Evolutionary conservation across 768 basidiomycete genomes (phyloP).

Genomic region (Paxillus ammoniavirescens): DNA sequence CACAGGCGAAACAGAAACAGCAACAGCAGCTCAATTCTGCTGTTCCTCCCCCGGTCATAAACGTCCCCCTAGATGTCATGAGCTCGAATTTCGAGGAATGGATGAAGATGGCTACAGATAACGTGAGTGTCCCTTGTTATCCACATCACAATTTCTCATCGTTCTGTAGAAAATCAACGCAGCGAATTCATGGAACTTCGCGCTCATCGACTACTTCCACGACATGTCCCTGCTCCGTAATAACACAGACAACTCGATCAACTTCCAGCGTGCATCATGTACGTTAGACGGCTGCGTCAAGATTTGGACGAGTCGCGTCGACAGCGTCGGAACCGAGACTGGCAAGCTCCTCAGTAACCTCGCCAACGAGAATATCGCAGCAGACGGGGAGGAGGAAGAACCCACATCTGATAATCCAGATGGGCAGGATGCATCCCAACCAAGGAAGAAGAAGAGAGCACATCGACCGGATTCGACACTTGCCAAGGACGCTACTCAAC

Average conservation of each 20-base stretch:
- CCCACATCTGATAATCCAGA: constrained; percentile 61
- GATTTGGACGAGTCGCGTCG: constrained; percentile 98
- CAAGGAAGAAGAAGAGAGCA: constrained; percentile 57
- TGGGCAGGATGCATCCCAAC: constrained; percentile 60
- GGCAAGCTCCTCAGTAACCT: constrained; percentile 93
- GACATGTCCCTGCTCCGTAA: constrained; percentile 96
- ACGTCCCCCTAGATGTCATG: constrained; percentile 79
- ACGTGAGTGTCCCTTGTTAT: constrained; percentile 49
- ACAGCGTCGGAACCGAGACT: constrained; percentile 94
- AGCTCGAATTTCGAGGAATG: constrained; percentile 96
- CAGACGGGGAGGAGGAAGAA: constrained; percentile 60
- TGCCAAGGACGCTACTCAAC: constrained; percentile 78
- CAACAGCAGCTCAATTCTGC: constrained; percentile 61
- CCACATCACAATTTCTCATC: constrained; percentile 5
- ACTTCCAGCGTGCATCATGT: constrained; percentile 97
- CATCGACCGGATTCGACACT: constrained; percentile 80
- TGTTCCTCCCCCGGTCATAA: constrained; percentile 51
- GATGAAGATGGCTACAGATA: constrained; percentile 99
- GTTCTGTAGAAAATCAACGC: constrained; percentile 92
- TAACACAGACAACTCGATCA: constrained; percentile 92
- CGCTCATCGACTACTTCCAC: constrained; percentile 98
- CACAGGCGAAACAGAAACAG: constrained; percentile 53
- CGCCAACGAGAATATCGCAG: constrained; percentile 58
- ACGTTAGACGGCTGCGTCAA: constrained; percentile 99
- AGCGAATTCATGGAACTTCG: constrained; percentile 96